A percentile compares a stretch with the other conserved stretches of the same genome.
These are phyloP conservation scores for Linum usitatissimum DNA, from an alignment of 345 rosid species.

Conservation along the genomic window DNA sequence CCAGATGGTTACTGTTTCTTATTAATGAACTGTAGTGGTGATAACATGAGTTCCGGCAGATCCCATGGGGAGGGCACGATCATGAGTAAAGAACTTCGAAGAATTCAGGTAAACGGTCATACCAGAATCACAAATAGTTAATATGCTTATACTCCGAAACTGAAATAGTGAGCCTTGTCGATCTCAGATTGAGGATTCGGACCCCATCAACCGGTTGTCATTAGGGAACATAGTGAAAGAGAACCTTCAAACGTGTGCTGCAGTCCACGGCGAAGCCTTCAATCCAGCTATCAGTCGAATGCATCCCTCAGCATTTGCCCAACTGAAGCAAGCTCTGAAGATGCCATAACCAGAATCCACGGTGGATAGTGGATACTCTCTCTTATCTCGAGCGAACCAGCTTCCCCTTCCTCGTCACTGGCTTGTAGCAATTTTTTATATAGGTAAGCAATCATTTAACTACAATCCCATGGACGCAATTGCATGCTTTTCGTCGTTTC, in stretches of 20 bases:
- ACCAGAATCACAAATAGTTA: not conserved
- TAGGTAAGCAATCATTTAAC: constrained; percentile 17
- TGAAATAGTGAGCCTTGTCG: not conserved
- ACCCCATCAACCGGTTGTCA: constrained; percentile 71
- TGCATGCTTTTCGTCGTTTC: not conserved
- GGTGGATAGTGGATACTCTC: not conserved
- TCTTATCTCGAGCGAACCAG: not conserved
- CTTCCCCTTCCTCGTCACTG: not conserved
- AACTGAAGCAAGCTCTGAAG: constrained; percentile 86
- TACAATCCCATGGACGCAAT: not conserved
- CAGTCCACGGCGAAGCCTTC: constrained; percentile 82
- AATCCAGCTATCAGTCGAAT: constrained; percentile 62
- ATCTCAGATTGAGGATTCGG: constrained; percentile 58
- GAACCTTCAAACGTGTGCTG: constrained; percentile 72
- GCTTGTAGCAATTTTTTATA: constrained; percentile 5
- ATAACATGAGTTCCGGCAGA: constrained; percentile 50
- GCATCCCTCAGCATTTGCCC: constrained; percentile 75
- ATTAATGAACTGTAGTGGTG: constrained; percentile 39
- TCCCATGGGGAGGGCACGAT: constrained; percentile 45
- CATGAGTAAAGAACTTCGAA: constrained; percentile 70
- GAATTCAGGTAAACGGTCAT: constrained; percentile 52
- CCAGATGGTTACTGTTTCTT: not conserved
- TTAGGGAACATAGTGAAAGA: constrained; percentile 71
- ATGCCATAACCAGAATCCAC: constrained; percentile 31
- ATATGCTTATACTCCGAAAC: not conserved